Percentiles rank a stretch among this genome's conserved stretches.
Conservation (phyloP, 495 filamentous ascomycete species). For the Parathielavia hyrcaniae region DNA sequence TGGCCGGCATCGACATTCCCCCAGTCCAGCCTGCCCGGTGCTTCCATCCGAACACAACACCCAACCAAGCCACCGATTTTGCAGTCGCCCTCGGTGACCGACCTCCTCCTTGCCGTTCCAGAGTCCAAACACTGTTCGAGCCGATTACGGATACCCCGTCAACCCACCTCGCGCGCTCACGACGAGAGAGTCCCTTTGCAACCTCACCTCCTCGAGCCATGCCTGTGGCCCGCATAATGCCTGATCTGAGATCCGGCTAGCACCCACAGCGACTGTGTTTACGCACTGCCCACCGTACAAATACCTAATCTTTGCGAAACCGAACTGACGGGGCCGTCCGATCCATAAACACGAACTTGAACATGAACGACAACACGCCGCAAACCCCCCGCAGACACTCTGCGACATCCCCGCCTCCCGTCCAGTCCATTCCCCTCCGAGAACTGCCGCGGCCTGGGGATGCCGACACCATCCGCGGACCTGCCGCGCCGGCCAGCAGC, state of each 20-base stretch:
- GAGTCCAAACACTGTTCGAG: too few relatives aligned
- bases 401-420: constrained; percentile 32
- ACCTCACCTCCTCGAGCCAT: background rate
- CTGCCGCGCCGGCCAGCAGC: constrained; percentile 1
- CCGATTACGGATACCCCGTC: background rate
- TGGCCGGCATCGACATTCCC: background rate
- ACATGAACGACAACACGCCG: constrained; percentile 27
- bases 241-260: constrained; percentile 4
- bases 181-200: background rate
- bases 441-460: constrained; percentile 62
- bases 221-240: constrained; percentile 22
- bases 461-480: constrained; percentile 22
- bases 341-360: constrained; percentile 23
- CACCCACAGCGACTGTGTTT: constrained; percentile 23
- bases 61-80: too few relatives aligned
- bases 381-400: constrained; percentile 31
- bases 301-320: background rate
- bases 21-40: background rate
- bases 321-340: background rate
- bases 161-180: background rate
- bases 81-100: too few relatives aligned
- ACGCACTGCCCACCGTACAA: constrained; percentile 28
- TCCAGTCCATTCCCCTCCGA: constrained; percentile 76
- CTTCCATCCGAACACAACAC: background rate
- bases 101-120: too few relatives aligned